Percentiles rank a stretch among this genome's conserved stretches.
Evolutionary conservation across 1,139 yeast genomes (phyloP).

Genomic region (Suhomyces anneliseae): DNA sequence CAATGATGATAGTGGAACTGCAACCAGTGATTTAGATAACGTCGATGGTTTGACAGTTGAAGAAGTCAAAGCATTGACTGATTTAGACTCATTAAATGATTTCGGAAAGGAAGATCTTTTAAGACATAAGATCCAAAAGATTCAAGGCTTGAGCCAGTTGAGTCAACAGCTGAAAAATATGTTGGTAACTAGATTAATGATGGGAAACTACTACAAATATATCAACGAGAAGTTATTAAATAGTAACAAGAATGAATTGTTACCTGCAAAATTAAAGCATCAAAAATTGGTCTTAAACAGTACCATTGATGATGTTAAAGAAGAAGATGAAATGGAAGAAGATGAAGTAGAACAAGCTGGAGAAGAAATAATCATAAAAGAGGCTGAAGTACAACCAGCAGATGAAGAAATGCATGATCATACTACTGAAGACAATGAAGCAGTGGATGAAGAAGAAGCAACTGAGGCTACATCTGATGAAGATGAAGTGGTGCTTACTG

Average conservation of each 20-base stretch:
- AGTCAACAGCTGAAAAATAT: conserved; percentile 58
- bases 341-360: background rate
- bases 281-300: conserved; percentile 19
- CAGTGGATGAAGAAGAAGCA: conserved; percentile 13
- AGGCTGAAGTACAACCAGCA: background rate
- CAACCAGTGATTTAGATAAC: conserved; percentile 40
- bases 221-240: conserved; percentile 32
- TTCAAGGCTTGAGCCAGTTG: conserved; percentile 46
- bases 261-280: conserved; percentile 17
- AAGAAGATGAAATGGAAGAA: conserved; percentile 4
- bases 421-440: background rate
- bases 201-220: conserved; percentile 62
- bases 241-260: conserved; percentile 15
- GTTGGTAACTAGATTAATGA: conserved; percentile 73
- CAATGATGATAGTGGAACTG: conserved; percentile 25
- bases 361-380: background rate
- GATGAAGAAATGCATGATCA: background rate
- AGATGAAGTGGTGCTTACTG: conserved; percentile 47
- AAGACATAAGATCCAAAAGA: conserved; percentile 56
- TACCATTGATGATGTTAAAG: conserved; percentile 6
- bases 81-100: conserved; percentile 45
- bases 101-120: conserved; percentile 53
- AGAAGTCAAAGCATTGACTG: conserved; percentile 39
- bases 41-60: conserved; percentile 37
- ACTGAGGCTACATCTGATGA: conserved; percentile 12